Percentiles rank a stretch among this genome's conserved stretches.
phyloP scores from a whole-genome alignment of 2,329 filamentous ascomycete species.

The Exserohilum turcica region DNA sequence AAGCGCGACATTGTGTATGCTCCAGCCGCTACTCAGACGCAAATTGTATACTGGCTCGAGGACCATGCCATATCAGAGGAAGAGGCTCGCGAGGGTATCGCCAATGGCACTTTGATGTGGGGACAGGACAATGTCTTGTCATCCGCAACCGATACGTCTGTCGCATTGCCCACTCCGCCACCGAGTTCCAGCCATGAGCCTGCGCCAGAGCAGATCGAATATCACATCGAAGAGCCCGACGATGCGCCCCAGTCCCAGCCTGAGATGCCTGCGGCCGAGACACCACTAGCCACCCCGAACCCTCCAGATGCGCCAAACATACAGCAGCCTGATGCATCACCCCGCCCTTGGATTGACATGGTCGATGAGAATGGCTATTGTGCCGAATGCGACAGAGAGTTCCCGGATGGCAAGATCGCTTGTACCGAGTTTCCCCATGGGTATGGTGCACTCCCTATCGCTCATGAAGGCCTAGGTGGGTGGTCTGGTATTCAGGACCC shows the following conservation, averaged over 20 bases:
- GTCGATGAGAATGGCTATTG: constrained; percentile 32
- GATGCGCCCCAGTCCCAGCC: neutral
- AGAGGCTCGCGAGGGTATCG: constrained; percentile 73
- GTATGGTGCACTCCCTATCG: constrained; percentile 76
- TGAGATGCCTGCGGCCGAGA: neutral
- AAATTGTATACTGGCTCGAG: constrained; percentile 74
- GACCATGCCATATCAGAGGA: constrained; percentile 64
- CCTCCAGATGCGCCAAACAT: constrained; percentile 33
- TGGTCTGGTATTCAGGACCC: constrained; percentile 79
- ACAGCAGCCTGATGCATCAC: constrained; percentile 23
- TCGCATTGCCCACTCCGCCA: constrained; percentile 23
- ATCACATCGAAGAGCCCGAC: neutral
- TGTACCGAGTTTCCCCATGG: constrained; percentile 77
- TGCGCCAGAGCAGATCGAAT: constrained; percentile 6
- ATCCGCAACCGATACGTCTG: constrained; percentile 22
- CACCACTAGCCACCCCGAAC: constrained; percentile 11
- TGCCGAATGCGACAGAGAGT: constrained; percentile 66
- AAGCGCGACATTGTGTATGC: constrained; percentile 57
- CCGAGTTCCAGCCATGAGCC: constrained; percentile 16
- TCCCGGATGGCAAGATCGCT: constrained; percentile 74
- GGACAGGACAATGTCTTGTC: constrained; percentile 63
- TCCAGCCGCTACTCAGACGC: constrained; percentile 63
- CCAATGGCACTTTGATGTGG: constrained; percentile 68
- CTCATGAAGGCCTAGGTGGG: constrained; percentile 72
- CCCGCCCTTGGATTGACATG: constrained; percentile 22